Base-by-base conservation (phyloP, 306 rosid species). In the Purshia tridentata region DNA sequence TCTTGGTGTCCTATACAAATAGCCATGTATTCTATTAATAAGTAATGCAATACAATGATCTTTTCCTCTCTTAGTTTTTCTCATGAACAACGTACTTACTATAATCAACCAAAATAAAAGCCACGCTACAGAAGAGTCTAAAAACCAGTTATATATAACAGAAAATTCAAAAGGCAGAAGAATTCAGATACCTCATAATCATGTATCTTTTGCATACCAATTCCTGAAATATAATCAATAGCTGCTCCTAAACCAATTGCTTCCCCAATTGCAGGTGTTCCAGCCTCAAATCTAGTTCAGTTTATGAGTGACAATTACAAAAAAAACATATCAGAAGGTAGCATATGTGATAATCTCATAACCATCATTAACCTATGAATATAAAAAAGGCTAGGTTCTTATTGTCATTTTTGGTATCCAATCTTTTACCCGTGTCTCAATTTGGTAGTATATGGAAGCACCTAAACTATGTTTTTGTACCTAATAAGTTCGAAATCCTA, bases 211-310 rank as follows among this genome's bases (percentile, higher is more conserved):
- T 89, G 96, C 98, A 93, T 89, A 49, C 98, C 96, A 73, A 93
- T 75, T 71, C 83, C 86, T 52, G 97, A 82, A 71, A 93, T 84
- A 85, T 93, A 91, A 88, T 93, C 98, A 81, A 93, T 80, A 70
- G 98, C 98, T 67, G 96, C 98, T 75, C 97, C 98, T 48, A 93
- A 78, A 18, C 97, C 98, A 84, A 91, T 91, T 78, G 96, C 89
- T 84, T 93, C 98, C 61, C 97, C 98, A 49, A 93, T 93, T 68
- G 97, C 97, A 37, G 98, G 98, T n/a, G 98, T 93, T 77, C 98
- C 98, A 65, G 98, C 98, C 83, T 93, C 98, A 77, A 93, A 93
- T 78, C 98, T 93, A 79, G 72, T 66, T 14, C 77, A 76, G 61
- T 76, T 18, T 68, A 67, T 70, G 59, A 74, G 62, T 58, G 54